Percentiles rank a stretch among this genome's conserved stretches.
phyloP scores from a whole-genome alignment of 805 yeast genomes.

The Wickerhamomyces kurtzmanii region DNA sequence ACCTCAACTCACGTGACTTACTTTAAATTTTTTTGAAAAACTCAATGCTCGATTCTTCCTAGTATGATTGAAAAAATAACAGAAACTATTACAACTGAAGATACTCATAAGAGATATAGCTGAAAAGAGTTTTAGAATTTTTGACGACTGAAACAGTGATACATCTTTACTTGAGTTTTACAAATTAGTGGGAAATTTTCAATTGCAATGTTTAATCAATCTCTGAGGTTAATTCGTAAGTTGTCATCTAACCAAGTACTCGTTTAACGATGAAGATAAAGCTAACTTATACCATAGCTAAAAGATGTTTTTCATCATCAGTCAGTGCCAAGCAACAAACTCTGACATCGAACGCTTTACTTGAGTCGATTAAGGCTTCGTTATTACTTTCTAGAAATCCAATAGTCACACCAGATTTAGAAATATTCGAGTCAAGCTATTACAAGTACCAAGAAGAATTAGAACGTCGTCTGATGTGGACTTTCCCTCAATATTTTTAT shows the following conservation, averaged over 20 bases:
- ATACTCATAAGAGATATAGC: too few relatives aligned
- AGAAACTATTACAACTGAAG: too few relatives aligned
- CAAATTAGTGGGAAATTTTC: neutral
- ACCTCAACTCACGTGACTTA: too few relatives aligned
- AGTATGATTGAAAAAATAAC: too few relatives aligned
- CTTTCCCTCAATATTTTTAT: slow-evolving; percentile 90
- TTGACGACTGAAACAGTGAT: neutral
- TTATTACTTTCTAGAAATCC: slow-evolving; percentile 75
- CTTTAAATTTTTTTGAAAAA: too few relatives aligned
- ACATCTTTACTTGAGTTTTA: neutral
- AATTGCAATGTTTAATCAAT: neutral
- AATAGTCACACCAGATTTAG: slow-evolving; percentile 67
- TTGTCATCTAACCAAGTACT: neutral
- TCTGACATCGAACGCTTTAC: slow-evolving; percentile 10
- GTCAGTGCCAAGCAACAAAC: too few relatives aligned
- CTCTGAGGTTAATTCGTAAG: neutral
- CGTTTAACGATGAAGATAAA: too few relatives aligned
- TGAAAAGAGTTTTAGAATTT: neutral
- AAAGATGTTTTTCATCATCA: slow-evolving; percentile 13
- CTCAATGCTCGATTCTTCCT: too few relatives aligned
- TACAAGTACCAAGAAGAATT: slow-evolving; percentile 79
- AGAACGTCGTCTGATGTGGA: slow-evolving; percentile 91
- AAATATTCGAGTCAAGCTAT: slow-evolving; percentile 64
- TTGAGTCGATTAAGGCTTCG: slow-evolving; percentile 29
- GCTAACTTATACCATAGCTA: too few relatives aligned